Evolutionary conservation across 2,329 filamentous ascomycete species (phyloP).

Genomic region (Elsinoe fawcettii): DNA sequence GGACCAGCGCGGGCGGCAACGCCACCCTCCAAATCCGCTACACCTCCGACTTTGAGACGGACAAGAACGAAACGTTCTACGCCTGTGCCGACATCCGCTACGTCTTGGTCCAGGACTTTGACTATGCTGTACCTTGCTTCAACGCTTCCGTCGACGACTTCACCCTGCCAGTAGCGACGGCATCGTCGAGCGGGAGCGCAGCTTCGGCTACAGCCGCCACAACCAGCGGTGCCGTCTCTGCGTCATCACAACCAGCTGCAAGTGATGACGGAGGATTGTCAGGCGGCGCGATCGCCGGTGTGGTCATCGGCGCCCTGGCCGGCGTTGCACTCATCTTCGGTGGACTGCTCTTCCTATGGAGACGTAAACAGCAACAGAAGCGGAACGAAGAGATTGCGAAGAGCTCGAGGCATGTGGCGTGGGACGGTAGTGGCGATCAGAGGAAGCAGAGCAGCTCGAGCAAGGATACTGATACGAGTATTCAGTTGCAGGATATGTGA

Average conservation of each 20-base stretch:
- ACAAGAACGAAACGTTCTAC: constrained; percentile 35
- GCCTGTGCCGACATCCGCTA: constrained; percentile 43
- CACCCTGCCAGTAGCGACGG: constrained; percentile 21
- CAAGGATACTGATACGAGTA: constrained; percentile 10
- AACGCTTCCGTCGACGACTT: constrained; percentile 37
- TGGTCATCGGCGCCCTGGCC: constrained; percentile 31
- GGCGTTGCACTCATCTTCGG: constrained; percentile 19
- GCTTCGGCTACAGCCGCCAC: constrained; percentile 17
- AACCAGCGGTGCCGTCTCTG: constrained; percentile 17
- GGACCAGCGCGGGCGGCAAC: constrained; percentile 34
- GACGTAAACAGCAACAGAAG: neutral
- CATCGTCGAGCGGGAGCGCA: constrained; percentile 16
- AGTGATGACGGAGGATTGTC: constrained; percentile 26
- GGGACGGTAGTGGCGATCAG: constrained; percentile 6
- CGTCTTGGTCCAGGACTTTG: constrained; percentile 35
- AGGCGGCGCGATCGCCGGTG: constrained; percentile 37
- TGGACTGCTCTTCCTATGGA: neutral
- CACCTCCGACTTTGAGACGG: constrained; percentile 35
- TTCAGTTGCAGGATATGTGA: constrained; percentile 6
- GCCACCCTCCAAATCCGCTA: constrained; percentile 42
- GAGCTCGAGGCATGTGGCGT: constrained; percentile 8
- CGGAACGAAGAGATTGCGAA: neutral
- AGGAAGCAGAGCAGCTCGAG: constrained; percentile 10
- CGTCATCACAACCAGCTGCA: constrained; percentile 17
- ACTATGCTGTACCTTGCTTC: constrained; percentile 38